Conservation (phyloP, 2,329 filamentous ascomycete genomes). For the Aspergillus ustus region DNA sequence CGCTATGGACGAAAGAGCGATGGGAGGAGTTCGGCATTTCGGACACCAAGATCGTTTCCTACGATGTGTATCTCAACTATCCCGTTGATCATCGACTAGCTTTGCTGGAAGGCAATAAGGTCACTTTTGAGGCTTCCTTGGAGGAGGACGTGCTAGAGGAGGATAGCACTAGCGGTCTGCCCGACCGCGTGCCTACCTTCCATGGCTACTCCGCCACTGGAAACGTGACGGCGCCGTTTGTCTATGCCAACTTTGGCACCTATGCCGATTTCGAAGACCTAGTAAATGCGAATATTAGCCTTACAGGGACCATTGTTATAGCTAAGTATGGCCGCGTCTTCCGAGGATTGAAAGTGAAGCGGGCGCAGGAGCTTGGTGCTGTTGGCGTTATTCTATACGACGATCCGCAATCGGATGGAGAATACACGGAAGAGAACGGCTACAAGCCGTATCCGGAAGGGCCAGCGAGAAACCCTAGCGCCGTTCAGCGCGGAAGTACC, state of each 20-base stretch:
- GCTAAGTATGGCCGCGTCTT: slow-evolving; percentile 86
- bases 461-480: slow-evolving; percentile 83
- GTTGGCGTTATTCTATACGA: slow-evolving; percentile 82
- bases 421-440: slow-evolving; percentile 80
- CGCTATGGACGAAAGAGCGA: slow-evolving; percentile 73
- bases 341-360: slow-evolving; percentile 88
- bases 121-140: slow-evolving; percentile 78
- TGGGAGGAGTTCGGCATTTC: slow-evolving; percentile 73
- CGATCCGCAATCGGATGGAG: slow-evolving; percentile 87
- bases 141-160: slow-evolving; percentile 84
- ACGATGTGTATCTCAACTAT: slow-evolving; percentile 80
- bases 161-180: slow-evolving; percentile 75
- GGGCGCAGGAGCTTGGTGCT: slow-evolving; percentile 88
- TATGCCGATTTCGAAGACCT: slow-evolving; percentile 86
- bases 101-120: slow-evolving; percentile 63
- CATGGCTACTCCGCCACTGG: slow-evolving; percentile 93
- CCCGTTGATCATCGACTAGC: slow-evolving; percentile 72
- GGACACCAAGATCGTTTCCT: slow-evolving; percentile 64
- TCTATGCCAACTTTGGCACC: slow-evolving; percentile 91
- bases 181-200: slow-evolving; percentile 81
- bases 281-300: slow-evolving; percentile 70
- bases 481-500: slow-evolving; percentile 86
- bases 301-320: slow-evolving; percentile 85
- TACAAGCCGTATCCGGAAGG: slow-evolving; percentile 80
- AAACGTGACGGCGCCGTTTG: slow-evolving; percentile 84